Conservation (phyloP, 495 filamentous ascomycete species). For the Aspergillus biplanus region DNA sequence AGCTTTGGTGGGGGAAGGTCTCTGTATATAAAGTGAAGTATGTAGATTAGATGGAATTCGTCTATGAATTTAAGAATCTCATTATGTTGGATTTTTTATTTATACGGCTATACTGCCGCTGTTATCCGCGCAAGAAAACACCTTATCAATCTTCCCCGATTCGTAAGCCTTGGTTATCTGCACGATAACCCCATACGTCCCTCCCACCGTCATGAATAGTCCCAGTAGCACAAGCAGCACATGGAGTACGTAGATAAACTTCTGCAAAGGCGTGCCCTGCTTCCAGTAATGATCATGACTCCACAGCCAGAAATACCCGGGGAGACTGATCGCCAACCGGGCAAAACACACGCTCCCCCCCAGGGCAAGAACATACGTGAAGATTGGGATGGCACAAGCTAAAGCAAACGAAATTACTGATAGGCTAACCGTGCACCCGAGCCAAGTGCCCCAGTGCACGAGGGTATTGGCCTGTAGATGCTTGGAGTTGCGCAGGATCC, state of each 20-base stretch:
- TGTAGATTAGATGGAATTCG: too few species aligned
- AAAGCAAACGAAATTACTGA: conserved; percentile 67
- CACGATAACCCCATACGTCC: conserved; percentile 42
- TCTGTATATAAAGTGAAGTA: too few species aligned
- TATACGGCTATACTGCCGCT: conserved; percentile 13
- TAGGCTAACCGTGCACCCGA: conserved; percentile 54
- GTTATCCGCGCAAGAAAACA: conserved; percentile 47
- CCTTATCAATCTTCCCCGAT: conserved; percentile 37
- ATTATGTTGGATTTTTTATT: too few species aligned
- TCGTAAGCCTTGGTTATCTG: conserved; percentile 41
- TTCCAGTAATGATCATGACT: too few species aligned
- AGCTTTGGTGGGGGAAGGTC: too few species aligned
- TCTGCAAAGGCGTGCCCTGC: too few species aligned
- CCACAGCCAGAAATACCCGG: too few species aligned
- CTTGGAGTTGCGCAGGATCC: conserved; percentile 56
- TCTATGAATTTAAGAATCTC: too few species aligned
- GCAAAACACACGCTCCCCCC: conserved; percentile 45
- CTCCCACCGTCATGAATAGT: conserved; percentile 41
- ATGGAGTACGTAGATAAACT: conserved; percentile 31
- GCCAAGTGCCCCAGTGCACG: conserved; percentile 55
- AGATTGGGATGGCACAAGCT: conserved; percentile 71
- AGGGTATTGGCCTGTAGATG: conserved; percentile 59
- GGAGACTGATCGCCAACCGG: background rate
- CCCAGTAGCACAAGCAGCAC: conserved; percentile 37
- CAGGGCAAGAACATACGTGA: conserved; percentile 61